phyloP scores from a whole-genome alignment of 441 rosid genomes.

The Sinapis alba region DNA sequence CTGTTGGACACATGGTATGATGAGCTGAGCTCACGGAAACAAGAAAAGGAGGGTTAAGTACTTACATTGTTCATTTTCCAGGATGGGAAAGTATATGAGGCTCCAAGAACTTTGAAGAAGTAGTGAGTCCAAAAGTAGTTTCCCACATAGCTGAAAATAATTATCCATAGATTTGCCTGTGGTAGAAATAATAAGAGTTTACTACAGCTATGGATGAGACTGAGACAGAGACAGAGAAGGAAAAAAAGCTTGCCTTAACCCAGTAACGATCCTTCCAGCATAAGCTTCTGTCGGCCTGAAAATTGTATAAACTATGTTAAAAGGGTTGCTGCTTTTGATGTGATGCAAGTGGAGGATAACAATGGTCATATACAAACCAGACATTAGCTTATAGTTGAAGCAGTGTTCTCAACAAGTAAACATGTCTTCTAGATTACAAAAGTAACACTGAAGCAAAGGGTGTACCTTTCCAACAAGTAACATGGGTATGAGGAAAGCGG shows the following conservation, averaged over 20 bases:
- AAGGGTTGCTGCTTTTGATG: no score
- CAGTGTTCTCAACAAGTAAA: neutral
- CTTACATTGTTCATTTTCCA: constrained; percentile 99
- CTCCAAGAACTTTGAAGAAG: constrained; percentile 95
- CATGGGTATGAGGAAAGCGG: constrained; percentile 77
- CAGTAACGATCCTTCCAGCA: constrained; percentile 84
- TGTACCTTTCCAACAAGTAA: constrained; percentile 70
- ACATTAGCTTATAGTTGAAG: neutral
- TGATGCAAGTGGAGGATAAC: neutral
- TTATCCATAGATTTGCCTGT: constrained; percentile 94
- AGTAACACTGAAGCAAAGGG: neutral
- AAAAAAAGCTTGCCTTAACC: constrained; percentile 79
- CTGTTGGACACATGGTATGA: constrained; percentile 46
- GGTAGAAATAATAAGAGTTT: constrained; percentile 12
- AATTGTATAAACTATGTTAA: neutral
- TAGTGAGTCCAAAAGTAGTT: constrained; percentile 99
- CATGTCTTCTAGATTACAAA: no score
- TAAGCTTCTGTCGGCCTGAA: constrained; percentile 75
- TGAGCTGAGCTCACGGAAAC: constrained; percentile 16
- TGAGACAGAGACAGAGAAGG: neutral
- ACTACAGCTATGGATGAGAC: neutral
- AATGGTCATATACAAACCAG: neutral
- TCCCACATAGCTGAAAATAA: constrained; percentile 91
- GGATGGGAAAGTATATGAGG: constrained; percentile 95
- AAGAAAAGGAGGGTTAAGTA: neutral